phyloP scores from a whole-genome alignment of 176 grass and related monocot species.

The Olyra latifolia region DNA sequence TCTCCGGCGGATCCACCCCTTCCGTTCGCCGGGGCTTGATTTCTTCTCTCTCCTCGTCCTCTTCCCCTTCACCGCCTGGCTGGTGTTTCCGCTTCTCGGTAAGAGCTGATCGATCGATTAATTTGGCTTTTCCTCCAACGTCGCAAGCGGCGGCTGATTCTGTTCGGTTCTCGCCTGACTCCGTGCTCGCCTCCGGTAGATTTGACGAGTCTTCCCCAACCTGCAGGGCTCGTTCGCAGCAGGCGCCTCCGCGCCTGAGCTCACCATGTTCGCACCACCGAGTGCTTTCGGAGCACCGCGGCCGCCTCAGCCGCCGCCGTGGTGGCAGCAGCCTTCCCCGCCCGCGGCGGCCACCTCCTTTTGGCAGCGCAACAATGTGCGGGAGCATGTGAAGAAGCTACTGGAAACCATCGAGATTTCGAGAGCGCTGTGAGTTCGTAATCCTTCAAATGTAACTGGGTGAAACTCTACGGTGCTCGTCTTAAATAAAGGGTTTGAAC shows the following conservation, averaged over 20 bases:
- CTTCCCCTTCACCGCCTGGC: background rate
- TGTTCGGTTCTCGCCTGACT: background rate
- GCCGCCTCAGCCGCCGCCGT: conserved; percentile 13
- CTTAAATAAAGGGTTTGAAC: background rate
- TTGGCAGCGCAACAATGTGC: conserved; percentile 65
- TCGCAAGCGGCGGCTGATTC: background rate
- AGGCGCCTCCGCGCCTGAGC: background rate
- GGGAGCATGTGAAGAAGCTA: conserved; percentile 63
- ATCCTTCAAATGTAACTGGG: background rate
- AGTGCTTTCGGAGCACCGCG: conserved; percentile 5
- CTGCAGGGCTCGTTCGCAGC: background rate
- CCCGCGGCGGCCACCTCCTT: conserved; percentile 29
- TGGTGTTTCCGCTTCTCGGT: background rate
- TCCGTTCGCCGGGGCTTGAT: too few species aligned
- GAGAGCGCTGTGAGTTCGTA: conserved; percentile 50
- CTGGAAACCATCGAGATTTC: conserved; percentile 57
- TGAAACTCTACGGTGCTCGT: background rate
- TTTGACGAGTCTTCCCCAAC: background rate
- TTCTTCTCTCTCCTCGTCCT: background rate
- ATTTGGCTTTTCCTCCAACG: background rate
- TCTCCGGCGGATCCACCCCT: background rate
- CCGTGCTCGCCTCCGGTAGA: background rate
- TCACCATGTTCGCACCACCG: conserved; percentile 29
- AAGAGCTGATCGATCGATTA: background rate
- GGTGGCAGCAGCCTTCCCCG: conserved; percentile 31